Conservation (phyloP, 441 rosid species). For the Populus hybrid region DNA sequence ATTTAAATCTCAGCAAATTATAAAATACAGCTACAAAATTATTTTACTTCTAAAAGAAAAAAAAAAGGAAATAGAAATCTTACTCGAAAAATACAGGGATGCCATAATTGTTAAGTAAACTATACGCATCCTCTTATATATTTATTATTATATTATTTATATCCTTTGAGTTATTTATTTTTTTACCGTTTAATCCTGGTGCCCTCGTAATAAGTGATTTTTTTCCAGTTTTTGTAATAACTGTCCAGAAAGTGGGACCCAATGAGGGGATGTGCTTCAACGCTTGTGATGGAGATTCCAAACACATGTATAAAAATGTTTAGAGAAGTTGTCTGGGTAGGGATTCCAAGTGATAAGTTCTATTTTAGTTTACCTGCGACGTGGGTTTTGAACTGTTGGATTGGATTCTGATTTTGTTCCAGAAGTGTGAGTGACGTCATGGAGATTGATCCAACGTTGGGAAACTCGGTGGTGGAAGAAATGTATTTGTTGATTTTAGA, state of each 20-base stretch:
- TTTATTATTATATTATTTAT: neutral
- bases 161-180: neutral
- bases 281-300: constrained; percentile 49
- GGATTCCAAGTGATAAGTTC: neutral
- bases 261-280: constrained; percentile 37
- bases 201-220: constrained; percentile 3
- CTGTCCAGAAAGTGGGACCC: constrained; percentile 43
- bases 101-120: neutral
- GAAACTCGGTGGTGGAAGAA: constrained; percentile 4
- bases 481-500: neutral
- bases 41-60: no score
- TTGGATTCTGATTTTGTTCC: neutral
- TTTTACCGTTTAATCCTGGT: no score
- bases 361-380: neutral
- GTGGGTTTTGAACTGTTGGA: constrained; percentile 18
- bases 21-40: no score
- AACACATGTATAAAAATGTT: constrained; percentile 29
- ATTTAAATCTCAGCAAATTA: no score
- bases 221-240: constrained; percentile 27
- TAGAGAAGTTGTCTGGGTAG: neutral
- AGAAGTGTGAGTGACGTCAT: constrained; percentile 12
- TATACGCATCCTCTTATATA: neutral
- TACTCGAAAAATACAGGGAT: neutral
- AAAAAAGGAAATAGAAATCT: no score
- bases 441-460: constrained; percentile 25